Percentiles rank a stretch among this genome's conserved stretches.
phyloP scores from a whole-genome alignment of 768 basidiomycete genomes.

The Amyloporia xantha region DNA sequence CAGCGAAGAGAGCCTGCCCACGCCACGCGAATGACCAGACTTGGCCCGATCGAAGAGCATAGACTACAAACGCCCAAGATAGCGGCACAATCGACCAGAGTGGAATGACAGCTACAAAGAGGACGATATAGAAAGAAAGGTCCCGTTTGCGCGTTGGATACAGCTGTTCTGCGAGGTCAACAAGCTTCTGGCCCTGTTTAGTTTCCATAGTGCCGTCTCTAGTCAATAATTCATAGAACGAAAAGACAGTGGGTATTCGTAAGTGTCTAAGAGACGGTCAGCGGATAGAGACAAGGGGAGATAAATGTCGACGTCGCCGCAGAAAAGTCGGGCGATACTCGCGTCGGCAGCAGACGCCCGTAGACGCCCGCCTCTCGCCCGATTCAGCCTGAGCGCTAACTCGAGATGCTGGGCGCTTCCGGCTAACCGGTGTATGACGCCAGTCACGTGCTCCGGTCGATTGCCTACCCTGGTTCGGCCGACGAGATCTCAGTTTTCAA shows the following conservation, averaged over 20 bases:
- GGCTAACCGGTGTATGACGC: constrained; percentile 4
- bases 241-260: constrained; percentile 1
- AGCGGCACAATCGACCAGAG: constrained; percentile 57
- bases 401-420: neutral
- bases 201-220: neutral
- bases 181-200: constrained; percentile 6
- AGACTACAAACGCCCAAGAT: constrained; percentile 56
- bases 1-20: constrained; percentile 34
- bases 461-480: constrained; percentile 14
- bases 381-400: neutral
- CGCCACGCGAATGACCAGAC: constrained; percentile 37
- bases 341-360: neutral
- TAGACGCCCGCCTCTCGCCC: neutral
- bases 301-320: neutral
- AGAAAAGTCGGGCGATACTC: neutral
- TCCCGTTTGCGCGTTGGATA: constrained; percentile 32
- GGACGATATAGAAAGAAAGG: constrained; percentile 51
- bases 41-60: constrained; percentile 37
- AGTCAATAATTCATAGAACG: neutral
- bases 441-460: neutral
- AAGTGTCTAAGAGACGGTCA: neutral
- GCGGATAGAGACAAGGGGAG: neutral
- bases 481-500: constrained; percentile 8
- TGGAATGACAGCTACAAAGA: constrained; percentile 51
- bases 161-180: constrained; percentile 25